Evolutionary conservation across 768 basidiomycete genomes (phyloP), one percentile per base, ranked within the genome.

Genomic region (Russula sp.): DNA sequence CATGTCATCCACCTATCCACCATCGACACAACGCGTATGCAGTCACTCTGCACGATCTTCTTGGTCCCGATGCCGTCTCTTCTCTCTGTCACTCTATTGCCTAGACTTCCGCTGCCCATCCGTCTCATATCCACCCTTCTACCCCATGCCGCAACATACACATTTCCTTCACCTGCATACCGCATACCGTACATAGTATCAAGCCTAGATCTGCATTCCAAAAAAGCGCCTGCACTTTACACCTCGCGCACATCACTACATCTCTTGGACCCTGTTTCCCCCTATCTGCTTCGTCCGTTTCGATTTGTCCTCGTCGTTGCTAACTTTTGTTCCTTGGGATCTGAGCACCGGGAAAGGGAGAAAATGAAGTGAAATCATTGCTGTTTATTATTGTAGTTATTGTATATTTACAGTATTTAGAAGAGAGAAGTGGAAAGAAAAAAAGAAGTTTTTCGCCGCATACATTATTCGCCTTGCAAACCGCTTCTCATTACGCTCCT

Each of bases 321-420:
- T 52, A 53, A 48, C 42, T 54, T 59, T 64, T 42, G 52, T 59
- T 60, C 48, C 32, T 67, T 60, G 52, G 66, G 63, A 66, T 67
- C 22, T 64, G 30, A 65, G 54, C 63, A 59, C 61, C 30, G 50
- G 63, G 57, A 52, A 57, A 24, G 63, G 63, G 63, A 59, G 28
- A 56, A 55, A 59, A 32, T 59, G 58, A 65, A 65, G 58, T 65
- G 52, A 64, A 44, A 59, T 26, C 38, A 59, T 8, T 53, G 36
- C 30, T 63, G 63, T 64, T 64, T 64, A 64, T 65, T 65, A 67
- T 65, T 67, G 66, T 67, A 67, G 66, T 67, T 67, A 67, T 67
- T 67, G 66, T 67, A 67, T 67, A 67, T 67, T 67, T 67, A 67
- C 63, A 51, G 54, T 54, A 57, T 55, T 59, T 56, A 64, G n/a